Evolutionary conservation across 176 grass and related monocot species (phyloP).

Genomic region (Tillandsia fasciculata): DNA sequence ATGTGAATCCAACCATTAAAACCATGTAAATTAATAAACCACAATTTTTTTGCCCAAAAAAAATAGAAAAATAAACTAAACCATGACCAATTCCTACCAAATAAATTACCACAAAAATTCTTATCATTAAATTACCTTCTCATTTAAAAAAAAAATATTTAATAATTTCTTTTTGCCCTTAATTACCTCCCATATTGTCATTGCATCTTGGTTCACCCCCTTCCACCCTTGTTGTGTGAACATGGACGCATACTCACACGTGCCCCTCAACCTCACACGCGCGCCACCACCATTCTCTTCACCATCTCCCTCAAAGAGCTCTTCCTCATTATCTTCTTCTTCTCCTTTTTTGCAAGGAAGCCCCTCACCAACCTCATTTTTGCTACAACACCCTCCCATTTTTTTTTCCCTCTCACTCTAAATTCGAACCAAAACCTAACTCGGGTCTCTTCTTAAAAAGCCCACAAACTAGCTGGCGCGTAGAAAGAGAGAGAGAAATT

Average conservation of each 20-base stretch:
- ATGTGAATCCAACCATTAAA: too few species aligned
- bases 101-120: too few species aligned
- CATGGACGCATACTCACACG: constrained; percentile 44
- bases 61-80: too few species aligned
- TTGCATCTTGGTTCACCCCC: constrained; percentile 92
- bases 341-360: constrained; percentile 38
- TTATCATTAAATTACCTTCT: too few species aligned
- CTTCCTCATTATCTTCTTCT: constrained; percentile 25
- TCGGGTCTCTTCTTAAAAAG: too few species aligned
- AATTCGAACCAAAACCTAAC: neutral
- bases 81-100: too few species aligned
- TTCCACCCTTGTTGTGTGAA: constrained; percentile 85
- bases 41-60: too few species aligned
- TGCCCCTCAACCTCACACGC: constrained; percentile 24
- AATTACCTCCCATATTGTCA: constrained; percentile 65
- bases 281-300: constrained; percentile 17
- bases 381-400: constrained; percentile 88
- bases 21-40: too few species aligned
- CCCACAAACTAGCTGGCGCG: too few species aligned
- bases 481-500: too few species aligned
- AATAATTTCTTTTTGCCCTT: too few species aligned
- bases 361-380: constrained; percentile 22
- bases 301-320: constrained; percentile 3
- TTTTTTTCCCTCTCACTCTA: neutral
- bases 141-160: too few species aligned